Evolutionary conservation across 192 early-diverging fungal species (phyloP).

Genomic region (Thoreauomyces humboldtii): DNA sequence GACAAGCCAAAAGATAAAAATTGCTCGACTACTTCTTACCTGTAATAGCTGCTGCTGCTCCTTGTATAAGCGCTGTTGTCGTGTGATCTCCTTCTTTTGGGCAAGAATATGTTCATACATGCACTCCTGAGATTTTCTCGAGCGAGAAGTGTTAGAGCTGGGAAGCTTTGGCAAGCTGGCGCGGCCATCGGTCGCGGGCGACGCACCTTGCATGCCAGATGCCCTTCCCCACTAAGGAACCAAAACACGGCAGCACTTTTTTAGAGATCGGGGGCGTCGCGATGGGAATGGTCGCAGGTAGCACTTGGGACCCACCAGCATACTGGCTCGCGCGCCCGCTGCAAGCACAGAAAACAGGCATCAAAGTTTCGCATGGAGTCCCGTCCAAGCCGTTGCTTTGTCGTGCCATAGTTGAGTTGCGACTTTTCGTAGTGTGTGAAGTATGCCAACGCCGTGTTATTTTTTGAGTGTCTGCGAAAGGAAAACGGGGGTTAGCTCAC

Average conservation of each 20-base stretch:
- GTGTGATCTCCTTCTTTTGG: conserved; percentile 77
- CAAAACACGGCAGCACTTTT: conserved; percentile 13
- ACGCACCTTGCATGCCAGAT: conserved; percentile 73
- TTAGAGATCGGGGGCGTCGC: no score
- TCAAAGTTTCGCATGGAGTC: conserved; percentile 83
- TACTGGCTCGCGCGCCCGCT: conserved; percentile 68
- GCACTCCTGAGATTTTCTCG: conserved; percentile 74
- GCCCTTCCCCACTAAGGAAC: conserved; percentile 54
- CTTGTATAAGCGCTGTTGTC: conserved; percentile 49
- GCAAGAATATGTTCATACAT: conserved; percentile 77
- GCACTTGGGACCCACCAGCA: conserved; percentile 62
- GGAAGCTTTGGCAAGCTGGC: no score
- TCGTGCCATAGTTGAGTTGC: conserved; percentile 84
- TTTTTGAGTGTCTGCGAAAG: conserved; percentile 77
- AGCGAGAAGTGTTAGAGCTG: no score
- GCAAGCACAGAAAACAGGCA: conserved; percentile 85
- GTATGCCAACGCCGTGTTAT: conserved; percentile 84
- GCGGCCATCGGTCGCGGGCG: no score
- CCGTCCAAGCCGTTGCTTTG: conserved; percentile 73
- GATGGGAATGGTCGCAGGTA: no score
- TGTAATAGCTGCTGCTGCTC: conserved; percentile 45
- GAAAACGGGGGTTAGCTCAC: not conserved
- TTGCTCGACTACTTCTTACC: no score
- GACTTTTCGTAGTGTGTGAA: conserved; percentile 90
- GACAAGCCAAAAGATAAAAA: no score